Conservation (phyloP, 805 yeast genomes). For the Barnettozyma botsteinii region DNA sequence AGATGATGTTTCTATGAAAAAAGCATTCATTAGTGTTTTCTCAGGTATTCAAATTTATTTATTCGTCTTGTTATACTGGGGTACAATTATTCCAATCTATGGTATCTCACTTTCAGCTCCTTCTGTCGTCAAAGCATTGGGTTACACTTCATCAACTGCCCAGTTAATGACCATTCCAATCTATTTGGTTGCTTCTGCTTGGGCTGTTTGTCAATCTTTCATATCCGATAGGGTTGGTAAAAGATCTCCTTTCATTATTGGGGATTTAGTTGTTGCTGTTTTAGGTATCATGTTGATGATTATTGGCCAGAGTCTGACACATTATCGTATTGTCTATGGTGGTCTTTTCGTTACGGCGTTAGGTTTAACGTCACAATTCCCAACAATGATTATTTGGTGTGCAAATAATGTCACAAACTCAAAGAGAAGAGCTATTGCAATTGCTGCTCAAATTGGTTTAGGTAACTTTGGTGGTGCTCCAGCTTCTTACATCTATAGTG, state of each 20-base stretch:
- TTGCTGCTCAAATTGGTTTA: constrained; percentile 35
- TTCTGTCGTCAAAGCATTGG: constrained; percentile 34
- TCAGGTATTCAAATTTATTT: constrained; percentile 29
- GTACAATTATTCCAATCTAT: constrained; percentile 30
- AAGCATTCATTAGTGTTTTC: constrained; percentile 20
- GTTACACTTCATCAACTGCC: constrained; percentile 34
- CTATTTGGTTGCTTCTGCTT: constrained; percentile 30
- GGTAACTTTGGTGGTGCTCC: constrained; percentile 36
- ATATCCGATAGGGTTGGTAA: constrained; percentile 25
- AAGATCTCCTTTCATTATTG: constrained; percentile 29
- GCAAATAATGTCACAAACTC: constrained; percentile 33
- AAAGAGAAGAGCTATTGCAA: constrained; percentile 34
- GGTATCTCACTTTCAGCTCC: constrained; percentile 37
- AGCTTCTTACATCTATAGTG: constrained; percentile 30
- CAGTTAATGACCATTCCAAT: constrained; percentile 40
- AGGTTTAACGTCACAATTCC: constrained; percentile 31
- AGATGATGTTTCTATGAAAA: constrained; percentile 13
- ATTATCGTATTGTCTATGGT: constrained; percentile 26
- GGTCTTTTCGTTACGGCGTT: constrained; percentile 29
- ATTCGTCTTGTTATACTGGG: constrained; percentile 27
- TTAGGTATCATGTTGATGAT: constrained; percentile 31
- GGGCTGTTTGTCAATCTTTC: constrained; percentile 25
- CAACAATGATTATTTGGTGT: constrained; percentile 33
- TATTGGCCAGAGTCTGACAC: constrained; percentile 21
- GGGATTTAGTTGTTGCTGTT: constrained; percentile 25